Conservation (phyloP, 1,284 basidiomycete species). For the Apiotrichum veenhuisii region DNA sequence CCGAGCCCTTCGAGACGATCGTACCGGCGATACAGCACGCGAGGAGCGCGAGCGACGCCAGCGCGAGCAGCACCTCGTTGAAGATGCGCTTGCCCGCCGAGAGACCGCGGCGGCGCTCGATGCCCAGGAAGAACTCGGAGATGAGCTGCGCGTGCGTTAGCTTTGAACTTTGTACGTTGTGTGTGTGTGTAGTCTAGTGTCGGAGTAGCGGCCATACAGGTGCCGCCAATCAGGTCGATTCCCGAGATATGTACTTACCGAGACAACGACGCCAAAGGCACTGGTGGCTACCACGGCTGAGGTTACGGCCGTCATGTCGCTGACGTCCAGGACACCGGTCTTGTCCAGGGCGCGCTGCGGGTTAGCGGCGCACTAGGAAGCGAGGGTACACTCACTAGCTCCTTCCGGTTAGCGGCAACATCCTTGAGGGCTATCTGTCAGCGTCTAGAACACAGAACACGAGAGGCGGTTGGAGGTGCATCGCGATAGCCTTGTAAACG, state of each 20-base stretch:
- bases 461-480: no score
- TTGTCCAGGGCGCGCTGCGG: not conserved
- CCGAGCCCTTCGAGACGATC: not conserved
- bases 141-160: conserved; percentile 9
- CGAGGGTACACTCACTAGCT: not conserved
- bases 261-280: conserved; percentile 12
- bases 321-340: not conserved
- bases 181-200: not conserved
- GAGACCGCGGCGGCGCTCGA: not conserved
- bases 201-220: no score
- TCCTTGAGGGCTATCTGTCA: not conserved
- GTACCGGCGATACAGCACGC: conserved; percentile 7
- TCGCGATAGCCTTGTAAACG: no score
- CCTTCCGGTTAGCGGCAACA: no score
- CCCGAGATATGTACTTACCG: no score
- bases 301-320: conserved; percentile 9
- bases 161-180: not conserved
- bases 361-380: not conserved
- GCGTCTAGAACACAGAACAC: not conserved
- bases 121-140: conserved; percentile 13
- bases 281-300: conserved; percentile 7
- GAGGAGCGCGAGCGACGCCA: conserved; percentile 10
- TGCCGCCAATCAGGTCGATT: no score
- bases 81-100: conserved; percentile 3
- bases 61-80: conserved; percentile 16